Conservation (phyloP, 345 rosid species). For the Hibiscus syriacus region DNA sequence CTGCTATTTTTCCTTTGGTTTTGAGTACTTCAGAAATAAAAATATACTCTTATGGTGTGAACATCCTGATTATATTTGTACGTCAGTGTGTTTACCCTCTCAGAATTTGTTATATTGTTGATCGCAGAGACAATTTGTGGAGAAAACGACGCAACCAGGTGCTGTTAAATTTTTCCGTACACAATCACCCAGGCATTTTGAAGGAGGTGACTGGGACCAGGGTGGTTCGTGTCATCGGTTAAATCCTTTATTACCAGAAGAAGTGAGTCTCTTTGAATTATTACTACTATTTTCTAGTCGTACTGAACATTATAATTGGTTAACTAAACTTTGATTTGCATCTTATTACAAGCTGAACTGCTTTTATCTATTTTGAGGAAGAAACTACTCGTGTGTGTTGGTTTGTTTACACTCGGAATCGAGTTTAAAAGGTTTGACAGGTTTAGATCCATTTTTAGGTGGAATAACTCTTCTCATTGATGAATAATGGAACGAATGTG, state of each 20-base stretch:
- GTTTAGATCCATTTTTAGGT: slow-evolving; percentile 45
- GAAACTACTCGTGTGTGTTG: not conserved
- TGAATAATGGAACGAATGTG: slow-evolving; percentile 61
- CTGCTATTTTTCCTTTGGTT: not conserved
- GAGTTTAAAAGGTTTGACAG: not conserved
- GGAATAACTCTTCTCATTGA: slow-evolving; percentile 58
- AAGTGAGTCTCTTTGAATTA: slow-evolving; percentile 37
- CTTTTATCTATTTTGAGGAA: not conserved
- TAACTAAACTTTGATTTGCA: not conserved
- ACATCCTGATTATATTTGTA: not conserved
- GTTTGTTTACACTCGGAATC: not conserved
- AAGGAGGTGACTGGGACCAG: too few relatives aligned
- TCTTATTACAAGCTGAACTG: not conserved
- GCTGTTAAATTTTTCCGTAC: too few relatives aligned
- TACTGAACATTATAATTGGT: not conserved
- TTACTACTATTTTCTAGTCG: not conserved
- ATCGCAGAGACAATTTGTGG: slow-evolving; percentile 26
- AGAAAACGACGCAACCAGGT: slow-evolving; percentile 32
- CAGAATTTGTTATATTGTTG: too few relatives aligned
- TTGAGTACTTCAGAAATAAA: too few relatives aligned
- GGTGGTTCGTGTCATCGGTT: slow-evolving; percentile 42
- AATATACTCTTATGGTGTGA: not conserved
- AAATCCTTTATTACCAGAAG: slow-evolving; percentile 40
- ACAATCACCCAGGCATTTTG: too few relatives aligned
- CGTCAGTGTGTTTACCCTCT: not conserved